phyloP scores from a whole-genome alignment of 345 rosid species.

The Populus tremula region DNA sequence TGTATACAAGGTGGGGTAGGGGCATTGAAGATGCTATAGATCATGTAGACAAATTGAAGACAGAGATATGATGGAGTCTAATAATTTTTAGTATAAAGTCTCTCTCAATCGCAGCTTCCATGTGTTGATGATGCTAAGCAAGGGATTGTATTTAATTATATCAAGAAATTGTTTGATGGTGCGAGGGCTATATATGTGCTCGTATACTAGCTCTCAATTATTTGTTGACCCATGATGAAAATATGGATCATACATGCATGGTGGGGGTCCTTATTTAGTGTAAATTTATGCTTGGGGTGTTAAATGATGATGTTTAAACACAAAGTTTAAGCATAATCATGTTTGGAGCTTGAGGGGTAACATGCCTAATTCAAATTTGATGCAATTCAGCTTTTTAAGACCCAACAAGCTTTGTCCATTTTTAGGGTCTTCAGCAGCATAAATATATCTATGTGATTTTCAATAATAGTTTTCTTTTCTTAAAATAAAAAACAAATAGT shows the following conservation, averaged over 20 bases:
- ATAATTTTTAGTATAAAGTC: conserved; percentile 21
- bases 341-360: background rate
- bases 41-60: conserved; percentile 28
- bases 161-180: no score
- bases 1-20: conserved; percentile 5
- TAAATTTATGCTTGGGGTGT: background rate
- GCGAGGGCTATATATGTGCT: background rate
- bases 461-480: no score
- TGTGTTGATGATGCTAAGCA: conserved; percentile 7
- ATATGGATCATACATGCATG: background rate
- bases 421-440: background rate
- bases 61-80: conserved; percentile 17
- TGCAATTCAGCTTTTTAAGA: background rate
- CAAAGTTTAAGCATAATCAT: background rate
- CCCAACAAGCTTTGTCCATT: background rate
- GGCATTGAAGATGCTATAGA: conserved; percentile 11
- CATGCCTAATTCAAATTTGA: background rate
- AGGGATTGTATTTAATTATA: conserved; percentile 4
- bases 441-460: no score
- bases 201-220: conserved; percentile 12
- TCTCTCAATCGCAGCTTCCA: conserved; percentile 18
- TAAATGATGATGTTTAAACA: background rate
- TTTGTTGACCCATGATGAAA: background rate
- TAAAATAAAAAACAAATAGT: no score
- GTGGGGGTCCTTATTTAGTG: background rate